Evolutionary conservation across 1,284 basidiomycete genomes (phyloP).

Genomic region (Schizopora paradoxa): DNA sequence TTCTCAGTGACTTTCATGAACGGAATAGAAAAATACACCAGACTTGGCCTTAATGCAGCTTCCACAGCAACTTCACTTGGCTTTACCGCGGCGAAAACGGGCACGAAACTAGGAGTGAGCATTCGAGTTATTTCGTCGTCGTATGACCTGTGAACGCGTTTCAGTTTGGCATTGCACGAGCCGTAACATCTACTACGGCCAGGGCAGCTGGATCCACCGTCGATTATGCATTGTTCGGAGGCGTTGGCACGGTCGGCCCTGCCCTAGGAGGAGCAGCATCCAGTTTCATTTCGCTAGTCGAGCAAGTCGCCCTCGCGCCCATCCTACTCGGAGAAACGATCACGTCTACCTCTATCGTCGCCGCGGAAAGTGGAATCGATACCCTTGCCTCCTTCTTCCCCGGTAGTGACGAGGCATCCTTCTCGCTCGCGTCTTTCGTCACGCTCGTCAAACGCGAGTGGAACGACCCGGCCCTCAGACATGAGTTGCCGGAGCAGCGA

Average conservation of each 20-base stretch:
- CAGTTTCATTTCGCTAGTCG: conserved; percentile 54
- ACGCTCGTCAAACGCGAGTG: conserved; percentile 67
- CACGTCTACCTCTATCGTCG: conserved; percentile 66
- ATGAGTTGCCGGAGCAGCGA: conserved; percentile 51
- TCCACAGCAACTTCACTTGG: conserved; percentile 54
- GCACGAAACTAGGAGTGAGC: conserved; percentile 63
- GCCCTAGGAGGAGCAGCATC: conserved; percentile 50
- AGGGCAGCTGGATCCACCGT: conserved; percentile 51
- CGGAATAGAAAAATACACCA: conserved; percentile 55
- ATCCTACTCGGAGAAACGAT: conserved; percentile 70
- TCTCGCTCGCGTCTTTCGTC: conserved; percentile 74
- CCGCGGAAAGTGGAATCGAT: conserved; percentile 69
- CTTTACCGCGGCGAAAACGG: conserved; percentile 61
- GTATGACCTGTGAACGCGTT: conserved; percentile 12
- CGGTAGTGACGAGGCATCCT: conserved; percentile 69
- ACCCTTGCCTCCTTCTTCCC: conserved; percentile 66
- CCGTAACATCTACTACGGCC: conserved; percentile 51
- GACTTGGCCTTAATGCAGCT: conserved; percentile 59
- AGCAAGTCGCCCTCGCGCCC: conserved; percentile 65
- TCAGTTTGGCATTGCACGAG: conserved; percentile 65
- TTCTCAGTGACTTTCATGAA: no score
- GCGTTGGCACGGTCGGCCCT: conserved; percentile 48
- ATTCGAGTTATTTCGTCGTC: conserved; percentile 6
- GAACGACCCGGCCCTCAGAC: conserved; percentile 47
- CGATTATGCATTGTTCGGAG: conserved; percentile 61